Conservation (phyloP, 2,329 filamentous ascomycete species). For the Thelonectria blattea region DNA sequence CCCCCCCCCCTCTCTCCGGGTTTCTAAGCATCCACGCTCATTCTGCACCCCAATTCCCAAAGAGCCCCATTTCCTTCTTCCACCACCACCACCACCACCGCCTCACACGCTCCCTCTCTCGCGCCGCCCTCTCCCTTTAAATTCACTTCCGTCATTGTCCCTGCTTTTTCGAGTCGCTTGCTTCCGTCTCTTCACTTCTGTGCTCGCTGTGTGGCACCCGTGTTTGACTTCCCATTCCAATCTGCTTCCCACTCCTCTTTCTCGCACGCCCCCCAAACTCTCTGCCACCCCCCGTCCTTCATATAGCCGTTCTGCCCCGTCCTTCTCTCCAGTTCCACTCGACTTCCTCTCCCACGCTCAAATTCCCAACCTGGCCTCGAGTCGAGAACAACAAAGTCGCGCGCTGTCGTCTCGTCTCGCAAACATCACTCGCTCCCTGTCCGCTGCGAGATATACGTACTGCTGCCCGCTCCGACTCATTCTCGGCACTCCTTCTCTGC, state of each 20-base stretch:
- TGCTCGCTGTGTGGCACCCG: conserved; percentile 13
- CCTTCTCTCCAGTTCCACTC: conserved; percentile 35
- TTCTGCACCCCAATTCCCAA: conserved; percentile 15
- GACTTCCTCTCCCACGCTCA: conserved; percentile 29
- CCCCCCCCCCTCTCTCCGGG: conserved; percentile 10
- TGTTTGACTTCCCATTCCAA: conserved; percentile 1
- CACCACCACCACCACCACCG: conserved; percentile 24
- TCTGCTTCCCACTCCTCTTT: neutral
- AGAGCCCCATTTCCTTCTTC: conserved; percentile 28
- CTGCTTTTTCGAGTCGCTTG: conserved; percentile 32
- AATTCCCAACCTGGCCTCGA: conserved; percentile 22
- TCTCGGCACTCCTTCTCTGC: conserved; percentile 24
- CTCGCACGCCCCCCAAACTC: conserved; percentile 20
- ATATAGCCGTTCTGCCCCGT: conserved; percentile 39
- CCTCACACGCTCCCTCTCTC: conserved; percentile 17
- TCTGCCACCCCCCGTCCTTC: conserved; percentile 26
- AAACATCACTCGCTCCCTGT: conserved; percentile 3
- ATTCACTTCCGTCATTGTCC: conserved; percentile 15
- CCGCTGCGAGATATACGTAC: conserved; percentile 24
- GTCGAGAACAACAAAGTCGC: conserved; percentile 21
- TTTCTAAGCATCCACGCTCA: conserved; percentile 39
- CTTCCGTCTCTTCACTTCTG: conserved; percentile 9
- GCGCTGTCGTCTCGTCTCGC: conserved; percentile 21
- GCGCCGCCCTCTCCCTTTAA: conserved; percentile 13
- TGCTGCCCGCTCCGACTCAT: conserved; percentile 13